phyloP scores from a whole-genome alignment of 805 yeast species.

The Debaryomyces prosopidis region DNA sequence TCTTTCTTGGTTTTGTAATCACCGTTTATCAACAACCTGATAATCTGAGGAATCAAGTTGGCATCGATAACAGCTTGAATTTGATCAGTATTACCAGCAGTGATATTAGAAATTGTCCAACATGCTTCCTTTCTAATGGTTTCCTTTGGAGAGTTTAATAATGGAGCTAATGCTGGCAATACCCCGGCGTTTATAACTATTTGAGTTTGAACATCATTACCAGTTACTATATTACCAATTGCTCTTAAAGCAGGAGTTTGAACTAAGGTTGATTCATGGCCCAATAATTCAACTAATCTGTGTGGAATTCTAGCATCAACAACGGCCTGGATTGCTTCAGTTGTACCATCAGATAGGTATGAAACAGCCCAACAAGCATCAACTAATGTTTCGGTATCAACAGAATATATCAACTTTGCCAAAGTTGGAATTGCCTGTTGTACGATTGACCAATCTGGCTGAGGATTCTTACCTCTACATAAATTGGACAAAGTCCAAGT shows the following conservation, averaged over 20 bases:
- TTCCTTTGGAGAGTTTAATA: constrained; percentile 84
- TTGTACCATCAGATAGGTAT: constrained; percentile 88
- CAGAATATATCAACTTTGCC: constrained; percentile 85
- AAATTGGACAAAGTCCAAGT: constrained; percentile 97
- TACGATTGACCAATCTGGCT: constrained; percentile 91
- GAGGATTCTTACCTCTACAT: constrained; percentile 96
- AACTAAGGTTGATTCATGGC: constrained; percentile 79
- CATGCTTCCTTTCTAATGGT: constrained; percentile 95
- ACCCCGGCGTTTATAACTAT: constrained; percentile 92
- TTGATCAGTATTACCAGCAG: constrained; percentile 95
- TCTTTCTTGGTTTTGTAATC: constrained; percentile 97
- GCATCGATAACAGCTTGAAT: constrained; percentile 96
- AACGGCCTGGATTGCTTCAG: constrained; percentile 93
- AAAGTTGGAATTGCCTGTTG: constrained; percentile 87
- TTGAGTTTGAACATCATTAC: constrained; percentile 94
- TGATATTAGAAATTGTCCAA: constrained; percentile 97
- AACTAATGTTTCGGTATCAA: constrained; percentile 89
- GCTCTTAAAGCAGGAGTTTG: constrained; percentile 98
- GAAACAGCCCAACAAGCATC: constrained; percentile 99
- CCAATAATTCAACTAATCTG: constrained; percentile 86
- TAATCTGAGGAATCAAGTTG: constrained; percentile 87
- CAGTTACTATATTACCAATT: constrained; percentile 96
- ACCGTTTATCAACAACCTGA: constrained; percentile 74
- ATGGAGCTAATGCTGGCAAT: constrained; percentile 76
- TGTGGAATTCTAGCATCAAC: constrained; percentile 95